Conservation (phyloP, 176 grass and related monocot genomes). For the Canna indica region DNA sequence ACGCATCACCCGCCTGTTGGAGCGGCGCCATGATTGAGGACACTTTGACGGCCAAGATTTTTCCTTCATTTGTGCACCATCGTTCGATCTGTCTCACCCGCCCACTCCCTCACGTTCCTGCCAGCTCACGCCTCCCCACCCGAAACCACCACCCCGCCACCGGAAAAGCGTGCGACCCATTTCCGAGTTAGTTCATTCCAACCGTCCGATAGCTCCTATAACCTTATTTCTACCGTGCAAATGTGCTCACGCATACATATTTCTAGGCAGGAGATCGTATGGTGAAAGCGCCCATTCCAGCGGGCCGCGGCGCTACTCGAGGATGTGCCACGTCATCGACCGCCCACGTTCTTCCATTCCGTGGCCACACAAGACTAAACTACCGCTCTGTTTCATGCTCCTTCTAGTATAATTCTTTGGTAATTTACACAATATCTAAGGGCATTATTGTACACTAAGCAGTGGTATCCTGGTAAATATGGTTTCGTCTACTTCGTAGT, state of each 20-base stretch:
- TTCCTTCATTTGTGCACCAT: neutral
- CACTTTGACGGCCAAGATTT: neutral
- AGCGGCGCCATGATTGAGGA: conserved; percentile 13
- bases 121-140: conserved; percentile 1
- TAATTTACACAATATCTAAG: neutral
- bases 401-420: neutral
- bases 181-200: neutral
- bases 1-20: conserved; percentile 7
- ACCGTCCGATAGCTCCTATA: neutral
- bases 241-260: neutral
- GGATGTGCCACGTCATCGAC: neutral
- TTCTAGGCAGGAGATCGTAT: neutral
- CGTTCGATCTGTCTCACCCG: neutral
- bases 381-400: neutral
- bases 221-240: neutral
- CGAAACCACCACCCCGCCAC: neutral
- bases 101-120: conserved; percentile 1
- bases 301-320: neutral
- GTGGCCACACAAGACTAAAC: neutral
- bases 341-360: neutral
- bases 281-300: neutral
- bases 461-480: conserved; percentile 15
- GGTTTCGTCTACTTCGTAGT: neutral
- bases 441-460: neutral
- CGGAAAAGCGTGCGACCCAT: neutral